Percentiles rank a stretch among this genome's conserved stretches.
Conservation (phyloP, 805 yeast species). For the Cyberlindnera maclurae region DNA sequence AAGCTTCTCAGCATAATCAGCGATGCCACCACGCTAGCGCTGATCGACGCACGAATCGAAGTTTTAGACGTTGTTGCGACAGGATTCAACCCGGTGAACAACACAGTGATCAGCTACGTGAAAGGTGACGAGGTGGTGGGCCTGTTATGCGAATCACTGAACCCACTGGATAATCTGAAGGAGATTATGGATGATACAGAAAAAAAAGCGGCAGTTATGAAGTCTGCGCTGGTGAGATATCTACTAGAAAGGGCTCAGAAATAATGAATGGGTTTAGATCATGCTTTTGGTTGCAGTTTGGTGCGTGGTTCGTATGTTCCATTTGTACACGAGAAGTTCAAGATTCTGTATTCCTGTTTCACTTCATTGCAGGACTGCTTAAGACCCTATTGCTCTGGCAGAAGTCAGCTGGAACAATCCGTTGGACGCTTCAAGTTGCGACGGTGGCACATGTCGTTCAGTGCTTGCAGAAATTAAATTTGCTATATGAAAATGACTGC, state of each 20-base stretch:
- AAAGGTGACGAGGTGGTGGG: slow-evolving; percentile 57
- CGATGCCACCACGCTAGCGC: slow-evolving; percentile 53
- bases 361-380: no score
- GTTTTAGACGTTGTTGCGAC: slow-evolving; percentile 68
- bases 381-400: no score
- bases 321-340: no score
- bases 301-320: no score
- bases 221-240: slow-evolving; percentile 8
- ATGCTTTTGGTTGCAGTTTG: no score
- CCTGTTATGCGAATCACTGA: slow-evolving; percentile 41
- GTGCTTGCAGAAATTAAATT: no score
- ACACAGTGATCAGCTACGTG: slow-evolving; percentile 43
- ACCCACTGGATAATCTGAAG: slow-evolving; percentile 7
- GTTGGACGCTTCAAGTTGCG: no score
- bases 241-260: slow-evolving; percentile 5
- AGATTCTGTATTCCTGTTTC: no score
- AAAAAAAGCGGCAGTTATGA: slow-evolving; percentile 7
- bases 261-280: background rate
- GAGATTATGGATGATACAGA: slow-evolving; percentile 9
- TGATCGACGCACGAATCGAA: slow-evolving; percentile 82
- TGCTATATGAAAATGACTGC: no score
- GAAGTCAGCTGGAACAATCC: no score
- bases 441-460: no score
- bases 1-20: slow-evolving; percentile 33
- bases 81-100: slow-evolving; percentile 39